Percentiles rank a stretch among this genome's conserved stretches.
Conservation (phyloP, 2,329 filamentous ascomycete species). For the Fusarium sp. region DNA sequence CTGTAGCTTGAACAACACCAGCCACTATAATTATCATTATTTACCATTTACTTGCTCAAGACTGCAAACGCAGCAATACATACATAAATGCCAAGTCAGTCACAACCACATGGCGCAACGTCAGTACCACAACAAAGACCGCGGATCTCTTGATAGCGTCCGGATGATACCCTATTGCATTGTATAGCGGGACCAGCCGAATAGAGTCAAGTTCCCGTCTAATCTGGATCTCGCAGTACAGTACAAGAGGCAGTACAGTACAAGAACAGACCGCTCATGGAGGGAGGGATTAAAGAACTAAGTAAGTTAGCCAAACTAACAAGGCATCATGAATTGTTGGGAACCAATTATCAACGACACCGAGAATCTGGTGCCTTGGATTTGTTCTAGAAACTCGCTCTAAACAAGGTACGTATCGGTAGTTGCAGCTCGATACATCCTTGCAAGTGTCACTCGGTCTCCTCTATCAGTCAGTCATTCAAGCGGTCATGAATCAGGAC, state of each 20-base stretch:
- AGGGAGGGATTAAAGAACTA: not conserved
- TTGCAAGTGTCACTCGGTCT: slow-evolving; percentile 4
- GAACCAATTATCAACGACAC: slow-evolving; percentile 23
- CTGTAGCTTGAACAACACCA: not conserved
- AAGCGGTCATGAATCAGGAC: slow-evolving; percentile 31
- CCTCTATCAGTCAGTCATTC: slow-evolving; percentile 13
- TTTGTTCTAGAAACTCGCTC: slow-evolving; percentile 19
- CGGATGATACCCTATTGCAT: slow-evolving; percentile 22
- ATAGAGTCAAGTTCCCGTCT: slow-evolving; percentile 13
- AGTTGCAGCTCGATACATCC: slow-evolving; percentile 16
- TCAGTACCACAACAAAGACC: slow-evolving; percentile 9
- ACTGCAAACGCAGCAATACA: not conserved
- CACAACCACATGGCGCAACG: slow-evolving; percentile 8
- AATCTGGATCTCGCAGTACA: slow-evolving; percentile 6
- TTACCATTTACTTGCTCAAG: not conserved
- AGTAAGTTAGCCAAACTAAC: not conserved
- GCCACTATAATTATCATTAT: not conserved
- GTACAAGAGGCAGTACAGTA: slow-evolving; percentile 4
- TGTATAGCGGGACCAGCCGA: slow-evolving; percentile 22
- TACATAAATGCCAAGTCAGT: slow-evolving; percentile 1
- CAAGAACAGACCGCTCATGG: slow-evolving; percentile 26
- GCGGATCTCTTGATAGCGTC: slow-evolving; percentile 19
- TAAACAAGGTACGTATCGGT: slow-evolving; percentile 22
- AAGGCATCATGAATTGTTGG: slow-evolving; percentile 15
- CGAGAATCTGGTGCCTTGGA: slow-evolving; percentile 13